Base-by-base conservation (phyloP, 78 protist species). In the Planoprotostelium fungivorum region DNA sequence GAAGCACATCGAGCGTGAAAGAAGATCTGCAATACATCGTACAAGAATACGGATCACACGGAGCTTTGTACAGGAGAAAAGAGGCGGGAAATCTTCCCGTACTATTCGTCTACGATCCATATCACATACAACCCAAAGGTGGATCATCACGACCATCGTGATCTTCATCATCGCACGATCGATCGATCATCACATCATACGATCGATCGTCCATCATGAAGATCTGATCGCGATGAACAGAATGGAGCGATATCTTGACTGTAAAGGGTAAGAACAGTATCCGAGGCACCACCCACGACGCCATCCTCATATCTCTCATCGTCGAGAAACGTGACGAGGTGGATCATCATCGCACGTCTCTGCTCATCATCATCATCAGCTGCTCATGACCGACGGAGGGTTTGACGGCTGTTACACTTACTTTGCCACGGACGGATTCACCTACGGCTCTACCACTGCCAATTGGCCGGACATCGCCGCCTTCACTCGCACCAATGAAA, bases 321-420 rank as follows among this genome's bases (percentile, higher is more conserved):
- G 51, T 92, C 83, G 31, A 86, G n/a, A 28, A 1, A 1, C 0
- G 73, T 51, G 73, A 51, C 16, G 73, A 51, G 73, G 73, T 51
- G 73, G 16, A 5, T 25, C 16, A 25, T 51, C 5, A 51, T 51
- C 73, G 5, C n/a, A n/a, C n/a, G n/a, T n/a, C n/a, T n/a, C n/a
- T n/a, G n/a, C n/a, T n/a, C n/a, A n/a, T n/a, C n/a, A n/a, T n/a
- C n/a, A 0, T 63, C 34, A 37, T 35, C 16, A 0, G 86, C 34
- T 0, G 25, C 0, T 34, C 29, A 1, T 92, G 37, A 0, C 0
- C 36, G 0, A 10, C 0, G 63, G 86, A 0, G 91, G 91, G 36
- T 94, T 94, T 88, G 96, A 94, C 31, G 96, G 96, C 63, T 35
- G 35, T 16, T 94, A 94, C 91, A 90, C 96, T 1, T 94, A 94